Conservation (phyloP, 2,329 filamentous ascomycete species). For the Penicillium paneum region DNA sequence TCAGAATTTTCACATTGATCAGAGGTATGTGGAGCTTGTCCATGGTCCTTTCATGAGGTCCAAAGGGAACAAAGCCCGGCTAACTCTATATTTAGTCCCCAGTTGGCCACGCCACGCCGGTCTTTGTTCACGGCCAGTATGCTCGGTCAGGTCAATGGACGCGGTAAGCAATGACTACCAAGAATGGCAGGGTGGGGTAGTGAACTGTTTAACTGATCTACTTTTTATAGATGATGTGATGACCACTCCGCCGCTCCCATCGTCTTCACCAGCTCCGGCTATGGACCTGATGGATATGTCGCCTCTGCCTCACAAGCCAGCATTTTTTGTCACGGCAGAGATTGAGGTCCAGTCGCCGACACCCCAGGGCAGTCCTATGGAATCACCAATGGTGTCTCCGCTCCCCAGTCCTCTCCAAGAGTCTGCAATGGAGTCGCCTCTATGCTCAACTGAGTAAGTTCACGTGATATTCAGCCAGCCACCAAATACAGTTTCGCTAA, state of each 20-base stretch:
- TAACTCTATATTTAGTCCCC: constrained; percentile 62
- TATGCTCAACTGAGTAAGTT: constrained; percentile 38
- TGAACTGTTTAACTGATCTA: constrained; percentile 21
- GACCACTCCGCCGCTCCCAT: constrained; percentile 78
- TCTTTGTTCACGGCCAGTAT: constrained; percentile 76
- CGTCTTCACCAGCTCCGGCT: constrained; percentile 72
- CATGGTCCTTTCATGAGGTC: not conserved
- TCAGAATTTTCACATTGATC: constrained; percentile 94
- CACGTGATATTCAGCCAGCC: not conserved
- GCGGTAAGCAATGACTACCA: constrained; percentile 51
- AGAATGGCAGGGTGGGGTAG: not conserved
- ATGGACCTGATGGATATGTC: constrained; percentile 90
- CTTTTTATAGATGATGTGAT: constrained; percentile 59
- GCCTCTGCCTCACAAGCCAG: constrained; percentile 81
- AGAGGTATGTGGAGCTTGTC: constrained; percentile 59
- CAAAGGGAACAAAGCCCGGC: constrained; percentile 23
- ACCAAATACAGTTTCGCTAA: constrained; percentile 18
- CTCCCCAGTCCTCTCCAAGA: constrained; percentile 41
- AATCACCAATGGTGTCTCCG: constrained; percentile 37
- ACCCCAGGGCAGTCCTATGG: constrained; percentile 52
- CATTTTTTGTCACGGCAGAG: constrained; percentile 59
- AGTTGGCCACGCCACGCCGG: constrained; percentile 76
- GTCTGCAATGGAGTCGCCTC: constrained; percentile 36
- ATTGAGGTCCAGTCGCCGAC: constrained; percentile 71
- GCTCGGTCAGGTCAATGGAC: constrained; percentile 57